A percentile compares a stretch with the other conserved stretches of the same genome.
phyloP scores from a whole-genome alignment of 2,329 filamentous ascomycete species.

The Alternaria burnsii region DNA sequence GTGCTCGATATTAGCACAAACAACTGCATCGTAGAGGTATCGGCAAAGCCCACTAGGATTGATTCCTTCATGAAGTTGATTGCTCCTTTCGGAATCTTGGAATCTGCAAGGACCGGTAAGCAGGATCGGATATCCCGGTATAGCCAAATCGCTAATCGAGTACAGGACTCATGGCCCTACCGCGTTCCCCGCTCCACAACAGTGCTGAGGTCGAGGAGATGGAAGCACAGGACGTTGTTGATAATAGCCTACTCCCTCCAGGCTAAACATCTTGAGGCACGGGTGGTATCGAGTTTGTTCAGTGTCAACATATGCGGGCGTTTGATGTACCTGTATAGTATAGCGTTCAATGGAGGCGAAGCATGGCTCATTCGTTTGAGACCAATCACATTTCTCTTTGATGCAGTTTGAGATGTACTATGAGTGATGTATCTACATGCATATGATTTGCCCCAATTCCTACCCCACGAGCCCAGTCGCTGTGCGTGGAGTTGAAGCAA shows the following conservation, averaged over 20 bases:
- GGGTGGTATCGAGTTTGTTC: constrained; percentile 5
- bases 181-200: constrained; percentile 85
- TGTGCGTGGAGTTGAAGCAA: neutral
- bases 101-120: constrained; percentile 86
- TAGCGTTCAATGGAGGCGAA: constrained; percentile 9
- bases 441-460: neutral
- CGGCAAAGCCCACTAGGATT: constrained; percentile 91
- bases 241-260: constrained; percentile 90
- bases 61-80: constrained; percentile 98
- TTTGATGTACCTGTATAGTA: constrained; percentile 17
- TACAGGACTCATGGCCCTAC: constrained; percentile 89
- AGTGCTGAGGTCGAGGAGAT: constrained; percentile 77
- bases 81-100: constrained; percentile 91
- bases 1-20: constrained; percentile 97
- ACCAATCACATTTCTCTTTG: neutral
- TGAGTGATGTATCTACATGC: neutral
- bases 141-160: constrained; percentile 19
- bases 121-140: constrained; percentile 19
- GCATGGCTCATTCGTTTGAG: neutral
- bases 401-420: neutral
- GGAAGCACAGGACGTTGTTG: constrained; percentile 93
- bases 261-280: constrained; percentile 64
- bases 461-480: neutral
- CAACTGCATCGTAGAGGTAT: constrained; percentile 97
- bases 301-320: constrained; percentile 6